phyloP scores from a whole-genome alignment of 2,329 filamentous ascomycete genomes.

The Penicillium sp. region DNA sequence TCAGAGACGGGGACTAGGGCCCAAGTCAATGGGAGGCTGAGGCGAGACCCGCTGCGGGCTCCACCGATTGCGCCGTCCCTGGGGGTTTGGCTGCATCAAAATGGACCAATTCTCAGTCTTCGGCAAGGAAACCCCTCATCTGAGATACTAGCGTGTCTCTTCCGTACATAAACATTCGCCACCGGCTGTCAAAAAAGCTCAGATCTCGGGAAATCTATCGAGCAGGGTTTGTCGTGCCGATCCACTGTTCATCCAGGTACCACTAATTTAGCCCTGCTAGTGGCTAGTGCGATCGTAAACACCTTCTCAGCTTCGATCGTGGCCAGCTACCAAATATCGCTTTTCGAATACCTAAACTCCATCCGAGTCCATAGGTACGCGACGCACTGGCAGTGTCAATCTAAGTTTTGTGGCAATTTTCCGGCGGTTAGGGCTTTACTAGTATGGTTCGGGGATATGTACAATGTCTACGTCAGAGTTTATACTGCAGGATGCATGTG shows the following conservation, averaged over 20 bases:
- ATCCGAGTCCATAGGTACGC: too few relatives aligned
- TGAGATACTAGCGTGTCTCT: background rate
- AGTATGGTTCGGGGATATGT: background rate
- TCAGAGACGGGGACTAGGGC: background rate
- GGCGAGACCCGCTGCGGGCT: slow-evolving; percentile 4
- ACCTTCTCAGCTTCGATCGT: too few relatives aligned
- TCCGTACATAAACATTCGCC: background rate
- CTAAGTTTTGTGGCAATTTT: background rate
- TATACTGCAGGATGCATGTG: background rate
- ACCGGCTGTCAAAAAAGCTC: slow-evolving; percentile 2
- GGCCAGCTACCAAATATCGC: background rate
- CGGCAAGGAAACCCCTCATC: slow-evolving; percentile 1
- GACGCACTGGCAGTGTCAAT: too few relatives aligned
- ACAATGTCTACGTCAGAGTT: background rate
- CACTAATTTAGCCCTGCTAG: background rate
- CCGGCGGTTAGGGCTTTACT: background rate
- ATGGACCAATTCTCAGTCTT: background rate
- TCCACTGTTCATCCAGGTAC: slow-evolving; percentile 13
- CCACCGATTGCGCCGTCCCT: slow-evolving; percentile 4
- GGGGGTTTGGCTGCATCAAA: slow-evolving; percentile 4
- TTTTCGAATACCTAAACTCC: too few relatives aligned
- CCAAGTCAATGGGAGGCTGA: slow-evolving; percentile 3
- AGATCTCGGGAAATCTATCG: background rate
- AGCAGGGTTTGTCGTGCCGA: background rate
- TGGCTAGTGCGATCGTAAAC: slow-evolving; percentile 5